A percentile compares a stretch with the other conserved stretches of the same genome.
Conservation (phyloP, 805 yeast genomes). For the Cyberlindnera saturnus region DNA sequence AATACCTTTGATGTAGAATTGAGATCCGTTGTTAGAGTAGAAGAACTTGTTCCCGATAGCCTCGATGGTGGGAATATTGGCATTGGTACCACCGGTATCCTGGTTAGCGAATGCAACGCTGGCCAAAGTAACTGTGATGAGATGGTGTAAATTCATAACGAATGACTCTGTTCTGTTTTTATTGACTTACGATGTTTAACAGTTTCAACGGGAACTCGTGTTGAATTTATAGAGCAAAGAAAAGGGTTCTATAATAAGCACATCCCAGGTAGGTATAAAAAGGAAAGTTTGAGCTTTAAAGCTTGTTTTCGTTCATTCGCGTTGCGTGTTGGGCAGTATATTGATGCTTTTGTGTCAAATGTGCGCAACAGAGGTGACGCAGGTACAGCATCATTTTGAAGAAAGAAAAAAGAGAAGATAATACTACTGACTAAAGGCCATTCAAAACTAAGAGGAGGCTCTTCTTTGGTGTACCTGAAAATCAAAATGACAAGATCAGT, state of each 20-base stretch:
- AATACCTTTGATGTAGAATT: conserved; percentile 70
- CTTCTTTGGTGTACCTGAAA: no score
- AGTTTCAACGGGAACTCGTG: no score
- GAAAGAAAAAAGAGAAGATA: no score
- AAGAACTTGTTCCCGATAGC: conserved; percentile 65
- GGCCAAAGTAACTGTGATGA: conserved; percentile 1
- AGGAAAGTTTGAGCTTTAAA: conserved; percentile 1
- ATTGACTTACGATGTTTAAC: no score
- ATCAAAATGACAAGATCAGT: no score
- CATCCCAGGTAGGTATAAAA: no score
- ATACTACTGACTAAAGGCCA: no score
- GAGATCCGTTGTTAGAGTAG: conserved; percentile 61
- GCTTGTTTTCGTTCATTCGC: not conserved
- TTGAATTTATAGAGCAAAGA: not conserved
- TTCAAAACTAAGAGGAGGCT: no score
- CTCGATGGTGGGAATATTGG: conserved; percentile 43
- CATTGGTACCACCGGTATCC: conserved; percentile 23
- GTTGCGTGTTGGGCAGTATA: not conserved
- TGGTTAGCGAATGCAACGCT: conserved; percentile 11
- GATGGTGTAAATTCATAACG: not conserved
- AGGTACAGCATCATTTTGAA: no score
- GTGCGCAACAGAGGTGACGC: no score
- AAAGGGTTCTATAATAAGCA: no score
- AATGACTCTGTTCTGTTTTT: not conserved
- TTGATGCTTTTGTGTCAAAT: no score